These are phyloP conservation scores for Mucor velutinosus DNA, from an alignment of 371 early-diverging fungal species.

Conservation along the genomic window DNA sequence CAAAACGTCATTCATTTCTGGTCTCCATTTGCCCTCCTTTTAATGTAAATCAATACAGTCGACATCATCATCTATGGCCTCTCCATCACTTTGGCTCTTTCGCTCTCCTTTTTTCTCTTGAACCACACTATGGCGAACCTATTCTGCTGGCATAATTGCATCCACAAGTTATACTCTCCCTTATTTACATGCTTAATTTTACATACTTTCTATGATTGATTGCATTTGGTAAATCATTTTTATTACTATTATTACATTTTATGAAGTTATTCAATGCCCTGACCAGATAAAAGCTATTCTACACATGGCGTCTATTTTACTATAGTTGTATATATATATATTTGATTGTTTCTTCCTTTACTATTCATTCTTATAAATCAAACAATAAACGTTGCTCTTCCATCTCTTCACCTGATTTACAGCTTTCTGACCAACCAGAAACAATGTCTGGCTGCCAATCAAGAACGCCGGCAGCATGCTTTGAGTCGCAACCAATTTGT, in stretches of 20 bases:
- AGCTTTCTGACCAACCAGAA: background rate
- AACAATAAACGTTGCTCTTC: background rate
- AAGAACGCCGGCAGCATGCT: background rate
- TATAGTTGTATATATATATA: background rate
- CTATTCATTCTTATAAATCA: background rate
- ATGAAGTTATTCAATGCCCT: background rate
- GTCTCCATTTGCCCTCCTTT: background rate
- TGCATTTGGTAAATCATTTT: background rate
- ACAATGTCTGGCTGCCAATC: background rate
- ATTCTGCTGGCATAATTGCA: background rate
- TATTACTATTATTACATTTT: background rate
- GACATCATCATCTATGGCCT: background rate
- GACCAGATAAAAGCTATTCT: background rate
- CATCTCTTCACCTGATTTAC: background rate
- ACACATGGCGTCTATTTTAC: background rate
- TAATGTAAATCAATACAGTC: background rate
- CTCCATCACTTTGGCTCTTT: background rate
- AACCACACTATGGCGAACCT: background rate
- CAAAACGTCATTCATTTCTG: background rate
- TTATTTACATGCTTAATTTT: background rate
- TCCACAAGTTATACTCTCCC: background rate
- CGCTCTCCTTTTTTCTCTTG: background rate
- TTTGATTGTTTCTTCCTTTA: background rate
- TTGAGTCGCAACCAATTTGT: background rate
- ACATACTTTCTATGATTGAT: background rate